Percentiles rank a stretch among this genome's conserved stretches.
phyloP scores from a whole-genome alignment of 345 rosid species.

The Jatropha curcas region DNA sequence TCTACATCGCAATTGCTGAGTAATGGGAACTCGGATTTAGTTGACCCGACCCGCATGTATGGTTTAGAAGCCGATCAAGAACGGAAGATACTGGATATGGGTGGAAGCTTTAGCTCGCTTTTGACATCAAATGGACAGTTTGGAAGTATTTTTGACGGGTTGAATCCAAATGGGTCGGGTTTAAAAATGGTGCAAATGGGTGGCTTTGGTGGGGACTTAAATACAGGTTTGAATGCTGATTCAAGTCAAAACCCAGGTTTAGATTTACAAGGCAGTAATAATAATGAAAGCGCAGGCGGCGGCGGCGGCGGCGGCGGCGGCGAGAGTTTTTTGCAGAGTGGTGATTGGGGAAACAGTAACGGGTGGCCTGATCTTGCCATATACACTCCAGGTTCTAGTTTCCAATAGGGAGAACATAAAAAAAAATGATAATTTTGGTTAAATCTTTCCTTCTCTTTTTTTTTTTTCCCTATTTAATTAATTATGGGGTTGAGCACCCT shows the following conservation, averaged over 20 bases:
- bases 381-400: conserved; percentile 59
- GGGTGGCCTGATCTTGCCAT: conserved; percentile 78
- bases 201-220: conserved; percentile 34
- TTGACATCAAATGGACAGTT: conserved; percentile 47
- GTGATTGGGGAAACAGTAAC: conserved; percentile 38
- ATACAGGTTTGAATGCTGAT: conserved; percentile 22
- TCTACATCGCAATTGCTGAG: background rate
- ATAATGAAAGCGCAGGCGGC: background rate
- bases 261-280: conserved; percentile 24
- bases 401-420: conserved; percentile 26
- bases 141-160: conserved; percentile 46
- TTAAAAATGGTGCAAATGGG: conserved; percentile 37
- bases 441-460: background rate
- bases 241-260: conserved; percentile 22
- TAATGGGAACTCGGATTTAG: conserved; percentile 22
- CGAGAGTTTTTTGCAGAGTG: conserved; percentile 33
- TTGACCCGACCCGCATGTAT: conserved; percentile 47
- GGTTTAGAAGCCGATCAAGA: conserved; percentile 48
- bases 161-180: conserved; percentile 46
- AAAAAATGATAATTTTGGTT: background rate
- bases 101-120: conserved; percentile 62
- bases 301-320: background rate
- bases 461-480: background rate
- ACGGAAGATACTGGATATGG: conserved; percentile 37
- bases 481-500: conserved; percentile 13